A percentile compares a stretch with the other conserved stretches of the same genome.
These are phyloP conservation scores for Fusarium citri DNA, from an alignment of 2,329 filamentous ascomycete genomes.

Conservation along the genomic window DNA sequence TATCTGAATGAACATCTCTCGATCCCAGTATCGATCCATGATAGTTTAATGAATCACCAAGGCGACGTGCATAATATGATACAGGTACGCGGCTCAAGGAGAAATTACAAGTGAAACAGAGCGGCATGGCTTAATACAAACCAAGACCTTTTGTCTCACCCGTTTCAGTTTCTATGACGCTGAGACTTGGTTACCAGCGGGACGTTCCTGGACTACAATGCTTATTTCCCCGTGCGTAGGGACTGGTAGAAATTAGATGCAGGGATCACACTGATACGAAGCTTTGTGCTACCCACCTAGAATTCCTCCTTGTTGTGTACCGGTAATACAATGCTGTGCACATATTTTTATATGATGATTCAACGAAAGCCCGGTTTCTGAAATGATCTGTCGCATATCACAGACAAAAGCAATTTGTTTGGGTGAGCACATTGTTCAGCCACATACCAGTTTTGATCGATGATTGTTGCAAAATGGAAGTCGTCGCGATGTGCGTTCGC, in stretches of 20 bases:
- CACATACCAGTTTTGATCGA: slow-evolving; percentile 1
- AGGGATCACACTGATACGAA: slow-evolving; percentile 12
- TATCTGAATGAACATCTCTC: too few relatives aligned
- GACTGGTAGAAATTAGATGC: background rate
- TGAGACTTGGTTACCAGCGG: slow-evolving; percentile 6
- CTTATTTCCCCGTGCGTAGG: slow-evolving; percentile 11
- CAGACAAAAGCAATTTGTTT: slow-evolving; percentile 10
- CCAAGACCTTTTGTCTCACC: slow-evolving; percentile 7
- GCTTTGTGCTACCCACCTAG: background rate
- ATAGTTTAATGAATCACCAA: slow-evolving; percentile 6
- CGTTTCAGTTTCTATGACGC: slow-evolving; percentile 24
- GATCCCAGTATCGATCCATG: background rate
- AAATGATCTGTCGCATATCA: slow-evolving; percentile 9
- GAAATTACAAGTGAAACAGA: slow-evolving; percentile 19
- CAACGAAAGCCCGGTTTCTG: background rate
- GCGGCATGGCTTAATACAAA: background rate
- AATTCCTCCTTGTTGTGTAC: background rate
- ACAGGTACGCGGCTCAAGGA: slow-evolving; percentile 3
- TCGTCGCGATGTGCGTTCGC: background rate
- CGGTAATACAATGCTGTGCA: background rate
- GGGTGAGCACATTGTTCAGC: background rate
- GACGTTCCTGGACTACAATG: slow-evolving; percentile 7
- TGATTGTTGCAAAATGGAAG: background rate
- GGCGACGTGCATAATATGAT: background rate
- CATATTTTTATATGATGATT: slow-evolving; percentile 11